phyloP scores from a whole-genome alignment of 2,329 filamentous ascomycete genomes.

The Colletotrichum euphorbiae region DNA sequence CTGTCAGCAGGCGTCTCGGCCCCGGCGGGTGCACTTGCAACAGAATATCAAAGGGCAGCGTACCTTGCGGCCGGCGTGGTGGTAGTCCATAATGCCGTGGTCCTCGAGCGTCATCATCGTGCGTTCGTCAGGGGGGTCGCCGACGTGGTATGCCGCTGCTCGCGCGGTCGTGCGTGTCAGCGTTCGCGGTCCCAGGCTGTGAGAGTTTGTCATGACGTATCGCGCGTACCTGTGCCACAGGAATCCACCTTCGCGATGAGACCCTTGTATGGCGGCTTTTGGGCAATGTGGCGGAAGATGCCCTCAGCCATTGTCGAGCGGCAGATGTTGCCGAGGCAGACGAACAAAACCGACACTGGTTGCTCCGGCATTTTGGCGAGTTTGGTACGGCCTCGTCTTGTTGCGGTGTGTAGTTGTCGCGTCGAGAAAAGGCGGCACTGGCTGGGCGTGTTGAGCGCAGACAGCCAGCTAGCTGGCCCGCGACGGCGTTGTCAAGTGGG shows the following conservation, averaged over 20 bases:
- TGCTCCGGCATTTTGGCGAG: conserved; percentile 51
- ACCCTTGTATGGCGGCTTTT: conserved; percentile 68
- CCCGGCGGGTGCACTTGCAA: conserved; percentile 15
- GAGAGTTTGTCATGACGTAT: conserved; percentile 34
- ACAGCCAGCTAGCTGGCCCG: conserved; percentile 20
- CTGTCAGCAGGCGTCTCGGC: conserved; percentile 8
- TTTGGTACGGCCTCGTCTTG: not conserved
- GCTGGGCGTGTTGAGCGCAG: not conserved
- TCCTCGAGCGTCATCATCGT: conserved; percentile 82
- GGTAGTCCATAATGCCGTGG: conserved; percentile 82
- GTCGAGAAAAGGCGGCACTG: conserved; percentile 16
- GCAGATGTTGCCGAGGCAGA: conserved; percentile 97
- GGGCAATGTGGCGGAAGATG: conserved; percentile 81
- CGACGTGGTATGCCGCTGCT: conserved; percentile 82
- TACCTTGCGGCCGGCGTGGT: conserved; percentile 82
- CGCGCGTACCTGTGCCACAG: conserved; percentile 77
- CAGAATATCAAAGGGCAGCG: not conserved
- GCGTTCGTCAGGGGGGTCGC: conserved; percentile 81
- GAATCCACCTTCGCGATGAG: conserved; percentile 81
- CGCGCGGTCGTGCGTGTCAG: conserved; percentile 11
- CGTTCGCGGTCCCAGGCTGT: not conserved
- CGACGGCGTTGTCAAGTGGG: conserved; percentile 10
- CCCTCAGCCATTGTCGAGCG: conserved; percentile 95
- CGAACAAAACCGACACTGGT: conserved; percentile 82
- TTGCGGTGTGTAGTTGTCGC: conserved; percentile 23